These are phyloP conservation scores for Puya raimondii DNA, from an alignment of 176 grass and related monocot species.

Conservation along the genomic window DNA sequence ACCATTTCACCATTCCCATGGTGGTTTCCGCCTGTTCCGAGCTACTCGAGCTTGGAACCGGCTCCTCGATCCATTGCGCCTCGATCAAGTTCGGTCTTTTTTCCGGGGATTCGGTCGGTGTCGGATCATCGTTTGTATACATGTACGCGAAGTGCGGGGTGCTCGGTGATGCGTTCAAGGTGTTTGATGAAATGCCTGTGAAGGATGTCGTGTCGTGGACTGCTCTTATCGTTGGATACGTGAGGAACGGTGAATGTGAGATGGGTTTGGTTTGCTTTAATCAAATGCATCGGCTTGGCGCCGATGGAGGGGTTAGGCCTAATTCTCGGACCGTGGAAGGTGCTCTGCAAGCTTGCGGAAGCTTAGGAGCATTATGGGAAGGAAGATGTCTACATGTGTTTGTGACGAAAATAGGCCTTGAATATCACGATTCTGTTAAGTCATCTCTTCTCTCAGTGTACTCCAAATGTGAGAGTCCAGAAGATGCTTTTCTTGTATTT, in stretches of 20 bases:
- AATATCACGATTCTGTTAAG: constrained; percentile 12
- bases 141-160: constrained; percentile 47
- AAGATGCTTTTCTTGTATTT: constrained; percentile 37
- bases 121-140: constrained; percentile 56
- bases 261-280: constrained; percentile 30
- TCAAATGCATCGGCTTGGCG: constrained; percentile 25
- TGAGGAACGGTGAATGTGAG: constrained; percentile 34
- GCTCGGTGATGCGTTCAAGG: constrained; percentile 21
- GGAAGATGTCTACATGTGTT: constrained; percentile 55
- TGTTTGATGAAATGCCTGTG: constrained; percentile 65
- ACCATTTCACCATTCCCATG: constrained; percentile 50
- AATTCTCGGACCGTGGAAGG: constrained; percentile 54
- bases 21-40: constrained; percentile 44
- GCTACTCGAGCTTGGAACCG: constrained; percentile 30
- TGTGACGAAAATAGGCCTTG: constrained; percentile 29
- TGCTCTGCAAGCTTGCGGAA: constrained; percentile 43
- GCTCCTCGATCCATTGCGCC: constrained; percentile 44
- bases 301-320: constrained; percentile 16
- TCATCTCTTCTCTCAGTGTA: constrained; percentile 62
- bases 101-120: constrained; percentile 24
- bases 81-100: constrained; percentile 47
- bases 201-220: constrained; percentile 69
- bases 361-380: constrained; percentile 27
- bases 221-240: constrained; percentile 47
- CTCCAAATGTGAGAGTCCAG: constrained; percentile 42